Evolutionary conservation across 495 filamentous ascomycete species (phyloP).

Genomic region (Neohortaea acidophila): DNA sequence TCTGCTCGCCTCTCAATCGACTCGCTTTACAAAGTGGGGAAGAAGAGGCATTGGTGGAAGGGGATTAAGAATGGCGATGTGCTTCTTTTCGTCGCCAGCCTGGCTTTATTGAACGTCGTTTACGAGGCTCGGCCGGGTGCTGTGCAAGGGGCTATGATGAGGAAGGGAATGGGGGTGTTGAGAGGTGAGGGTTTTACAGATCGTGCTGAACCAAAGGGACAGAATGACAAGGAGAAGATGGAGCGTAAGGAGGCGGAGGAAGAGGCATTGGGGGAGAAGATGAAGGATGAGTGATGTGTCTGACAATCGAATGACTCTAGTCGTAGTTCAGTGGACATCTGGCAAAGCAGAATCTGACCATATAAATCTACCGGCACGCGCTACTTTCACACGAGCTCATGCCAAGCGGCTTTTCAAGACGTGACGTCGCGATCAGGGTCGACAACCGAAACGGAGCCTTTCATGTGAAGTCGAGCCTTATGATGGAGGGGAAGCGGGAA

Average conservation of each 20-base stretch:
- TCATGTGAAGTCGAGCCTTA: too few relatives aligned
- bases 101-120: constrained; percentile 62
- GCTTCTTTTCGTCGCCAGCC: constrained; percentile 57
- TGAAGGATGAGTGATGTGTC: neutral
- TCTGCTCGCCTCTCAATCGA: constrained; percentile 59
- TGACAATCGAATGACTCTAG: neutral
- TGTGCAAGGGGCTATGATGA: constrained; percentile 48
- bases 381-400: too few relatives aligned
- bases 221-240: constrained; percentile 10
- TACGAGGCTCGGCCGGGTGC: constrained; percentile 57
- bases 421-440: too few relatives aligned
- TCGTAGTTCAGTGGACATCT: neutral
- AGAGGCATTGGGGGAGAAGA: neutral
- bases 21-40: constrained; percentile 75
- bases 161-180: constrained; percentile 60
- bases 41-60: constrained; percentile 70
- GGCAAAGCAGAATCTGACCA: neutral
- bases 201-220: constrained; percentile 10
- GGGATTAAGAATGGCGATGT: constrained; percentile 71
- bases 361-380: too few relatives aligned
- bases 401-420: too few relatives aligned
- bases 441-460: too few relatives aligned
- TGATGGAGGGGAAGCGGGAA: too few relatives aligned
- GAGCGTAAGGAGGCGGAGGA: constrained; percentile 2
- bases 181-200: constrained; percentile 54